Conservation (phyloP, 225 moss, liverwort and hornwort genomes). For the Neckera pumila region DNA sequence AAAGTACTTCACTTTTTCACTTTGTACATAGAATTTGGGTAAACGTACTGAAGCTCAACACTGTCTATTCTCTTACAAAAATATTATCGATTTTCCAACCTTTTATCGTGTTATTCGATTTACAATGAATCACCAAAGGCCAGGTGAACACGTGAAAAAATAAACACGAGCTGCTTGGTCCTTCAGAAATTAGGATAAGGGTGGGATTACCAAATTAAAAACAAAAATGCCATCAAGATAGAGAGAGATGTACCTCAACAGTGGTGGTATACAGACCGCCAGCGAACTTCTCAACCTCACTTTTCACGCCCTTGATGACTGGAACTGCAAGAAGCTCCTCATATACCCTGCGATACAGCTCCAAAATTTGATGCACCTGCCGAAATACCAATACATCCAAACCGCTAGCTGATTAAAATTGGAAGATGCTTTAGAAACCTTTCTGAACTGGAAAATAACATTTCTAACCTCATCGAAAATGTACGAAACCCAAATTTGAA, state of each 20-base stretch:
- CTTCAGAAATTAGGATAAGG: not conserved
- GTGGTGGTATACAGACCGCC: slow-evolving; percentile 90
- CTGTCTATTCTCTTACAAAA: not conserved
- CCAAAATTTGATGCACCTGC: slow-evolving; percentile 84
- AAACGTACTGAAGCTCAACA: not conserved
- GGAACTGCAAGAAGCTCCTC: slow-evolving; percentile 94
- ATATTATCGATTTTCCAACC: not conserved
- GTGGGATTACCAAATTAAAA: not conserved
- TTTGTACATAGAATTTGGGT: not conserved
- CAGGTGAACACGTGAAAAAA: not conserved
- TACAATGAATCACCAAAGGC: not conserved
- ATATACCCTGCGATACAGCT: slow-evolving; percentile 82
- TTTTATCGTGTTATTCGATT: not conserved
- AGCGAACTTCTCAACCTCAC: slow-evolving; percentile 94
- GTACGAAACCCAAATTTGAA: not conserved
- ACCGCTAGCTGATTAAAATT: not conserved
- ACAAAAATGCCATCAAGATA: not conserved
- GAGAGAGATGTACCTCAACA: slow-evolving; percentile 48
- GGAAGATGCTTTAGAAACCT: not conserved
- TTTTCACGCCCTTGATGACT: slow-evolving; percentile 80
- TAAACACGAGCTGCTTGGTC: not conserved
- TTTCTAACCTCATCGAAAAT: not conserved
- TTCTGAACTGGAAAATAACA: not conserved
- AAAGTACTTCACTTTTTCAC: not conserved
- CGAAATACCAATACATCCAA: not conserved